Conservation (phyloP, 2,329 filamentous ascomycete genomes). For the Microdochium trichocladiopsis region DNA sequence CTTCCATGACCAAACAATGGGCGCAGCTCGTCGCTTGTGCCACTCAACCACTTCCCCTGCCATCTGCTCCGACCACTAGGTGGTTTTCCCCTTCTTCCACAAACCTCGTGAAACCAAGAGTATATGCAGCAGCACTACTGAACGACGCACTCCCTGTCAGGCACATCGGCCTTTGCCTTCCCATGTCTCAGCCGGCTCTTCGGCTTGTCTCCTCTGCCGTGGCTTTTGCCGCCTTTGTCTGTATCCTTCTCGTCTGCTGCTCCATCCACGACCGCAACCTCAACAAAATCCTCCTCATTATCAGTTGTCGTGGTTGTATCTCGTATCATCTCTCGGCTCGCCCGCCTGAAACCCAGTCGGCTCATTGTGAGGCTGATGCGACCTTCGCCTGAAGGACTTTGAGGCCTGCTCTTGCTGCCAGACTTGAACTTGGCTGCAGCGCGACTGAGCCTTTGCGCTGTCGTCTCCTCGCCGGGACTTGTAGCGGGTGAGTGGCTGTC, state of each 20-base stretch:
- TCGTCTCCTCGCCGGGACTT: slow-evolving; percentile 39
- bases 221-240: slow-evolving; percentile 8
- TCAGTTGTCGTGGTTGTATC: slow-evolving; percentile 9
- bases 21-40: not conserved
- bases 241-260: not conserved
- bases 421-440: slow-evolving; percentile 48
- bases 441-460: slow-evolving; percentile 47
- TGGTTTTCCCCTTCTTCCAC: not conserved
- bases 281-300: slow-evolving; percentile 1
- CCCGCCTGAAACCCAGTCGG: slow-evolving; percentile 15
- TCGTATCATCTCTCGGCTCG: slow-evolving; percentile 6
- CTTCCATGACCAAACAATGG: not conserved
- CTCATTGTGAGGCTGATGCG: slow-evolving; percentile 47
- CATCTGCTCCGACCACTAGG: not conserved
- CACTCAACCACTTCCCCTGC: not conserved
- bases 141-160: slow-evolving; percentile 22
- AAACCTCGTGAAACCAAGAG: not conserved
- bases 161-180: slow-evolving; percentile 12
- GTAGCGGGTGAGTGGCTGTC: slow-evolving; percentile 35
- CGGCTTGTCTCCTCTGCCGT: slow-evolving; percentile 6
- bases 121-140: slow-evolving; percentile 13
- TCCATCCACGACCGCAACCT: not conserved
- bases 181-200: slow-evolving; percentile 18
- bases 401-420: slow-evolving; percentile 43
- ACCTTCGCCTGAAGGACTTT: slow-evolving; percentile 51